These are phyloP conservation scores for Scedosporium boydii DNA, from an alignment of 2,329 filamentous ascomycete species.

Conservation along the genomic window DNA sequence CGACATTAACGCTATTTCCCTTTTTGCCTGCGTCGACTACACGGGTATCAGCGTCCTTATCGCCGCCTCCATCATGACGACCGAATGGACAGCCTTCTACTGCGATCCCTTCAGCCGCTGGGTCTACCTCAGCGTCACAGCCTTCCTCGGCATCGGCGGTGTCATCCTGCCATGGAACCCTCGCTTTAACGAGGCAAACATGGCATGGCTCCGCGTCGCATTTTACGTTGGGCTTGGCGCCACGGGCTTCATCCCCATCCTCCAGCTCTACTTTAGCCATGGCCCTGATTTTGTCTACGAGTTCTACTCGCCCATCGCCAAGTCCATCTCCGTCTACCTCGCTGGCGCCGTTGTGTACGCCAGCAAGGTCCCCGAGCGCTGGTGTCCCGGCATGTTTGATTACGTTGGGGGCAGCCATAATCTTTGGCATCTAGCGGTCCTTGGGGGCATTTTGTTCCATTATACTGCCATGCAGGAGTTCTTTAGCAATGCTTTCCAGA, in stretches of 20 bases:
- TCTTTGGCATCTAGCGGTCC: constrained; percentile 90
- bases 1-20: constrained; percentile 78
- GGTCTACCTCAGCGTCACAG: constrained; percentile 76
- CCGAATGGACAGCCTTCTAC: constrained; percentile 97
- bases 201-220: constrained; percentile 84
- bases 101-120: constrained; percentile 84
- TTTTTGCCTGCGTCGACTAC: constrained; percentile 97
- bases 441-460: constrained; percentile 95
- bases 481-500: constrained; percentile 67
- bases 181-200: constrained; percentile 82
- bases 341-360: constrained; percentile 80
- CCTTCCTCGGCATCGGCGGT: constrained; percentile 71
- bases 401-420: constrained; percentile 95
- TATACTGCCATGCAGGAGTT: constrained; percentile 95
- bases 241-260: constrained; percentile 81
- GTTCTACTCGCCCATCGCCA: constrained; percentile 81
- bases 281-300: constrained; percentile 72
- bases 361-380: constrained; percentile 84
- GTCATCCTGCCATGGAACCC: constrained; percentile 95
- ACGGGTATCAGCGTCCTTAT: constrained; percentile 94
- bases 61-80: constrained; percentile 93
- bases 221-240: constrained; percentile 84
- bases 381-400: constrained; percentile 87
- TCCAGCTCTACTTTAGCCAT: constrained; percentile 72
- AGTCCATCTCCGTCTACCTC: constrained; percentile 81